Conservation (phyloP, 306 rosid genomes). For the Alnus rubra region DNA sequence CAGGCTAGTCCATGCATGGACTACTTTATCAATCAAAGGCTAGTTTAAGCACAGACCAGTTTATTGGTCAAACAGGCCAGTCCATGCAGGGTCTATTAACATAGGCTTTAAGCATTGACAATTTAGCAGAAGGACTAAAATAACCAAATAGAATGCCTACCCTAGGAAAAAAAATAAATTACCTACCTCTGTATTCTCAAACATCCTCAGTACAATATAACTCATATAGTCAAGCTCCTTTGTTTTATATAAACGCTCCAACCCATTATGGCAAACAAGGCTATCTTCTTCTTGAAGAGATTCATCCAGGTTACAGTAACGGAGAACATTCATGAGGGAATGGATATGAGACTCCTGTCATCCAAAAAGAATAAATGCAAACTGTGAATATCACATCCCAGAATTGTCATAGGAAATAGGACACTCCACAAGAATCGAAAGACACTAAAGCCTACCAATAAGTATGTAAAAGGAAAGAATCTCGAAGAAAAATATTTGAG, state of each 20-base stretch:
- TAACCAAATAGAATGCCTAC: slow-evolving; percentile 7
- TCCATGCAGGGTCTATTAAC: neutral
- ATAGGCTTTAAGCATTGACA: neutral
- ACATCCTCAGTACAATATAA: slow-evolving; percentile 86
- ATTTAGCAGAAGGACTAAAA: neutral
- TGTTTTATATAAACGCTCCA: slow-evolving; percentile 72
- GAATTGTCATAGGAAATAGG: neutral
- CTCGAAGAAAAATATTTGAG: neutral
- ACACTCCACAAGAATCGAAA: neutral
- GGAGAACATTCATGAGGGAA: slow-evolving; percentile 95
- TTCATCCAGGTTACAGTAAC: slow-evolving; percentile 94
- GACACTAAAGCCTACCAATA: neutral
- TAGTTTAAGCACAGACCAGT: too few species aligned
- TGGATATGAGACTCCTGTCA: slow-evolving; percentile 96
- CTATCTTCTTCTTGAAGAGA: slow-evolving; percentile 90
- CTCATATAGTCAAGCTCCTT: slow-evolving; percentile 98
- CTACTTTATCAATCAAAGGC: too few species aligned
- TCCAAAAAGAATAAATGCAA: slow-evolving; percentile 14
- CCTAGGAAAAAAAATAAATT: slow-evolving; percentile 18
- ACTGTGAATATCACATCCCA: slow-evolving; percentile 11
- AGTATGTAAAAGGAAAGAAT: slow-evolving; percentile 11
- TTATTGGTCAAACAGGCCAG: neutral
- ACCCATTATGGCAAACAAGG: slow-evolving; percentile 59
- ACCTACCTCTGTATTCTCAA: slow-evolving; percentile 86
- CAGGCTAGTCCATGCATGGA: too few species aligned